A percentile compares a stretch with the other conserved stretches of the same genome.
phyloP scores from a whole-genome alignment of 306 rosid genomes.

The Quercus mongolica region DNA sequence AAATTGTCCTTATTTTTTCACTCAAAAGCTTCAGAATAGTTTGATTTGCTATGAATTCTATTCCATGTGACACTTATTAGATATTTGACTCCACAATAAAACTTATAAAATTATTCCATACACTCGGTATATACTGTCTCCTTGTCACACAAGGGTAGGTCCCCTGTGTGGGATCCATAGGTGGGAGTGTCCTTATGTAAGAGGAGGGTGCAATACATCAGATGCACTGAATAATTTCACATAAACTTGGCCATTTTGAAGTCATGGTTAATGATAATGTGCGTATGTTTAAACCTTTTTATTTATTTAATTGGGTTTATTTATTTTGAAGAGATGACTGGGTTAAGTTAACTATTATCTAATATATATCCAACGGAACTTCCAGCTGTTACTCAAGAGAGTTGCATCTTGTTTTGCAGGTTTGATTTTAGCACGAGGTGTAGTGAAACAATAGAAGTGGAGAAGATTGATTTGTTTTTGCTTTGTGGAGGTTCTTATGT shows the following conservation, averaged over 20 bases:
- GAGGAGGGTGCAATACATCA: too few species aligned
- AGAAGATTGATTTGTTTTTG: slow-evolving; percentile 20
- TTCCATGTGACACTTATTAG: neutral
- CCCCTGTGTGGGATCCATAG: too few species aligned
- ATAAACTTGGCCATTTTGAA: too few species aligned
- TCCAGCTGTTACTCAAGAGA: slow-evolving; percentile 15
- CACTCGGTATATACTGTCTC: too few species aligned
- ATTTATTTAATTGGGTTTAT: neutral
- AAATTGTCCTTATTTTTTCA: neutral
- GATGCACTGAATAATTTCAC: too few species aligned
- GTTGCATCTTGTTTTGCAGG: slow-evolving; percentile 38
- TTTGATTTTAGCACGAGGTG: slow-evolving; percentile 19
- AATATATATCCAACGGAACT: neutral
- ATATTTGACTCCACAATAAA: too few species aligned
- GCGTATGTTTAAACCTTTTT: neutral
- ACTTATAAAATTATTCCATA: too few species aligned
- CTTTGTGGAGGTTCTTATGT: slow-evolving; percentile 15
- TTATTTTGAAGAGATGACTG: neutral
- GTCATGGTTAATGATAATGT: too few species aligned
- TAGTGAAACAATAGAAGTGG: slow-evolving; percentile 16
- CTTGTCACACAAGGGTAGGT: too few species aligned
- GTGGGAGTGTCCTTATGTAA: too few species aligned
- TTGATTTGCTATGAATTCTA: neutral
- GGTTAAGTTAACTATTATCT: neutral
- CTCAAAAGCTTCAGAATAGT: neutral